Base-by-base conservation (phyloP, 108 stramenopile genomes). In the Discostella pseudostelligera region DNA sequence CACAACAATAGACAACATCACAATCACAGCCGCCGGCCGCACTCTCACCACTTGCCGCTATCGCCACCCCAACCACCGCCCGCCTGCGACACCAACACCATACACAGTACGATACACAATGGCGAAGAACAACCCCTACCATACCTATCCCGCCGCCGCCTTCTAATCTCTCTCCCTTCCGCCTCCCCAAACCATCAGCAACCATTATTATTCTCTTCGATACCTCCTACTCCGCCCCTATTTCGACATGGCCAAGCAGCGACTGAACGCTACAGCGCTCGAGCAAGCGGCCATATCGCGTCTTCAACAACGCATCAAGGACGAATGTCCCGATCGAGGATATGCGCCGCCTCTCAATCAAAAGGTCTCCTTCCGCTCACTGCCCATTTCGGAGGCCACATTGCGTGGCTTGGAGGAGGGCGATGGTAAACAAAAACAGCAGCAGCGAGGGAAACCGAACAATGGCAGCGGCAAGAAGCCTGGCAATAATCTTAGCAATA, bases 361-460 rank as follows among this genome's bases (percentile, higher is more conserved):
- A 82, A 69, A 76, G 62, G 87, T 94, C 2, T 71, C 86, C 2
- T 94, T 94, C 72, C 86, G 87, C 13, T 81, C 87, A 3, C 65
- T 90, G 56, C 89, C 92, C 17, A 45, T 94, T 13, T 87, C 86
- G 3, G 72, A 81, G 11, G 47, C 67, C 16, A 94, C 92, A 0
- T 51, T 90, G 60, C 80, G 67, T 36, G 92, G 92, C 9, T 71
- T 94, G 59, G 92, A 89, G 68, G 76, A 63, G 61, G 72, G 78
- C 22, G 39, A 69, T 26, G 60, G 72, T 10, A 69, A 69, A 48
- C 21, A 16, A 5, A 21, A 43, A 14, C 55, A 35, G n/a, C 55
- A 28, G 50, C 7, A 53, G 50, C 22, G 13, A 2, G 50, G 46
- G 46, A 47, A 17, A 16, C 8, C 10, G 50, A 65, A 46, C 56